Base-by-base conservation (phyloP, 331 rosid genomes). In the Arachis monticola region DNA sequence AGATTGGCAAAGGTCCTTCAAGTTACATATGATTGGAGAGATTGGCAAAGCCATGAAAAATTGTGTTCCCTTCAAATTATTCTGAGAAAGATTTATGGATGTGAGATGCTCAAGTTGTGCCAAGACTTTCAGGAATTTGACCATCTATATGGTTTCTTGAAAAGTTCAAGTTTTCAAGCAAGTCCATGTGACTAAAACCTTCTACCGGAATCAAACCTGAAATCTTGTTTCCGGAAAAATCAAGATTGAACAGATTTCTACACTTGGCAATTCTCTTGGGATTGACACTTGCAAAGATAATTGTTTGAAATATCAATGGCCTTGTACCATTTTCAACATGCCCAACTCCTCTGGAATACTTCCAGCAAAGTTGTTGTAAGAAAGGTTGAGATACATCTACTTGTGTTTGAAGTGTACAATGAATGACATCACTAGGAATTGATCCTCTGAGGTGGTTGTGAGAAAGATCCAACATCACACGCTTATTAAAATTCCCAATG, bases 311-410 rank as follows among this genome's bases (percentile, higher is more conserved):
- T 22, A 82, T 93, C 93, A 56, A 93, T 81, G 40, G 83, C 87
- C 69, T 22, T 89, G 89, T 50, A 80, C 72, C 96, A 89, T 87
- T 62, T 76, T 87, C 87, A 93, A 47, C 86, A 41, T 58, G 8
- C 98, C 97, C 9, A 93, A 73, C 87, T 93, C 27, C 27, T 22
- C 97, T 1, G 98, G 96, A 77, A 89, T 64, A 22, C 46, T 64
- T 80, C 96, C 98, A 11, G 27, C 78, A 57, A 93, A 88, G 81
- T 80, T 73, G 78, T 93, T 91, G 86, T 82, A 68, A 47, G 98
- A 93, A 22, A 93, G 83, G 81, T 86, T 88, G 70, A 93, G 73
- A 76, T 87, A 86, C 45, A 86, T 64, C 74, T 89, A 92, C 84
- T 89, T 69, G 73, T 61, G 72, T 88, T 73, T 85, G 27, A 22